phyloP scores from a whole-genome alignment of 441 rosid genomes.

The Flueggea neowawraea region DNA sequence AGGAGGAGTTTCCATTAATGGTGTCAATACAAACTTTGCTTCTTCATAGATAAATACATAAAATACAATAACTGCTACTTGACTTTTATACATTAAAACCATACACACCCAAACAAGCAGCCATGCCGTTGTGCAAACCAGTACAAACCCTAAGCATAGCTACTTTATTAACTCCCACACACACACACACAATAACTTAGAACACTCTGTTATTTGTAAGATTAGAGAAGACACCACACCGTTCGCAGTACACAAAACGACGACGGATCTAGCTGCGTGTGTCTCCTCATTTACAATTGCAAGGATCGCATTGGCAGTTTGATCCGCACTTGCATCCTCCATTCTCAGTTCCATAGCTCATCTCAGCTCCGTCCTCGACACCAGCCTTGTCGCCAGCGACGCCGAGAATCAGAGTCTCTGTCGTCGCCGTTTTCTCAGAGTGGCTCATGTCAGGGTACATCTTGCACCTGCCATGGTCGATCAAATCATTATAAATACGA shows the following conservation, averaged over 20 bases:
- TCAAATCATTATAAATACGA: too few relatives aligned
- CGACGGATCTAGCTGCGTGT: too few relatives aligned
- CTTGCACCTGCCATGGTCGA: too few relatives aligned
- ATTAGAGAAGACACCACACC: not conserved
- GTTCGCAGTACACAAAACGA: not conserved
- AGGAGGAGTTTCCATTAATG: too few relatives aligned
- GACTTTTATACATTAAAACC: too few relatives aligned
- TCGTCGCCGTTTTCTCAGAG: conserved; percentile 46
- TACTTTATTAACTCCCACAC: not conserved
- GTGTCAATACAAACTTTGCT: too few relatives aligned
- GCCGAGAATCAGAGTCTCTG: conserved; percentile 50
- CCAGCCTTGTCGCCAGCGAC: conserved; percentile 32
- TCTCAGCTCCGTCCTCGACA: conserved; percentile 36
- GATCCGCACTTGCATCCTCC: conserved; percentile 76
- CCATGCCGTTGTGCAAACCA: too few relatives aligned
- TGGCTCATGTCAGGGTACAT: conserved; percentile 52
- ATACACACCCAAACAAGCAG: too few relatives aligned
- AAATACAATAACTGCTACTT: too few relatives aligned
- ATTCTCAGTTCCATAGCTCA: conserved; percentile 46
- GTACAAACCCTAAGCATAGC: too few relatives aligned
- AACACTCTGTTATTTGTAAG: too few relatives aligned
- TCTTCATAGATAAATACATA: too few relatives aligned
- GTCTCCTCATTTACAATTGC: conserved; percentile 57
- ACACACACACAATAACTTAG: not conserved
- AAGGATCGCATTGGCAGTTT: conserved; percentile 81